These are phyloP conservation scores for Amanita subjunquillea DNA, from an alignment of 768 basidiomycete species.

Conservation along the genomic window DNA sequence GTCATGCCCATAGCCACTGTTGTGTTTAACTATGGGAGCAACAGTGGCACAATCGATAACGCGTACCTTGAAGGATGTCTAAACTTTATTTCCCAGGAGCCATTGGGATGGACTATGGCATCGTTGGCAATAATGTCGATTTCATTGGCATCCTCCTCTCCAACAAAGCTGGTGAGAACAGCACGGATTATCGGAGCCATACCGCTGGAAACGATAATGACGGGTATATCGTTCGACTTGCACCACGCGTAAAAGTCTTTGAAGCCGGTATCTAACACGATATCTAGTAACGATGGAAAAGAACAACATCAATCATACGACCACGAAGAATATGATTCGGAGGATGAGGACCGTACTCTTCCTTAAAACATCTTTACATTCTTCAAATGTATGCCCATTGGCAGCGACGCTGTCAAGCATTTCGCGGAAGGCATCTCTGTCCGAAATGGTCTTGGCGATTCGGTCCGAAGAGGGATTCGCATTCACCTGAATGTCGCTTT, in stretches of 20 bases:
- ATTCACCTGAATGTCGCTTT: constrained; percentile 57
- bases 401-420: constrained; percentile 76
- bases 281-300: constrained; percentile 37
- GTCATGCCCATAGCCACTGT: constrained; percentile 89
- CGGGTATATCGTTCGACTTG: constrained; percentile 67
- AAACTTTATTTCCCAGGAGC: constrained; percentile 76
- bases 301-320: neutral
- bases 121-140: constrained; percentile 96
- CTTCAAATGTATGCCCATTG: constrained; percentile 74
- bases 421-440: constrained; percentile 76
- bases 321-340: neutral
- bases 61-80: constrained; percentile 78
- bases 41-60: neutral
- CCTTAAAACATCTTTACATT: constrained; percentile 68
- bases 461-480: neutral
- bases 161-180: constrained; percentile 75
- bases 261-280: constrained; percentile 83
- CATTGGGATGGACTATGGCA: constrained; percentile 43
- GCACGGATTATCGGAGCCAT: constrained; percentile 93
- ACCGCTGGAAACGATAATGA: constrained; percentile 92
- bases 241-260: constrained; percentile 82
- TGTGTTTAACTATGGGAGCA: too few species aligned
- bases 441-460: neutral
- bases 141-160: constrained; percentile 54
- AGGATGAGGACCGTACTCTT: constrained; percentile 36